A percentile compares a stretch with the other conserved stretches of the same genome.
Evolutionary conservation across 208 protist species (phyloP).

Genomic region (Spironucleus salmonicida): DNA sequence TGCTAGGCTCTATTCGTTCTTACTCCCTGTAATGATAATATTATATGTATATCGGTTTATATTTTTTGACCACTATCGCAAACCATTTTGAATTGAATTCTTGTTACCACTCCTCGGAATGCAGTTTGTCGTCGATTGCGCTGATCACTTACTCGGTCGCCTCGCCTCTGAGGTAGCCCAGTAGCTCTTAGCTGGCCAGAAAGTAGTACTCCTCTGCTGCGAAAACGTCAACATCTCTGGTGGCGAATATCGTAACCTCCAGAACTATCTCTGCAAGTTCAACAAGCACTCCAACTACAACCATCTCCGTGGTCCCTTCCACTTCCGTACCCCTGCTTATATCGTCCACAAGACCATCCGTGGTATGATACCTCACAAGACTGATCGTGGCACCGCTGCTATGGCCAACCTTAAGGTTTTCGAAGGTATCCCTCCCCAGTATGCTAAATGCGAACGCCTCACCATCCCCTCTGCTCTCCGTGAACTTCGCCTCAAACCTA

Average conservation of each 20-base stretch:
- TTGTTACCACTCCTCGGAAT: neutral
- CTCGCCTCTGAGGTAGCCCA: constrained; percentile 35
- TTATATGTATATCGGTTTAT: too few species aligned
- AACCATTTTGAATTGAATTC: neutral
- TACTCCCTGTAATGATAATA: too few species aligned
- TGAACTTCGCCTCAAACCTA: constrained; percentile 49
- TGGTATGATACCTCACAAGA: constrained; percentile 89
- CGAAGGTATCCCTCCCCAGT: constrained; percentile 68
- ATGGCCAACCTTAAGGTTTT: constrained; percentile 57
- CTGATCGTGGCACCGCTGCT: constrained; percentile 54
- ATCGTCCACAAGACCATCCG: constrained; percentile 80
- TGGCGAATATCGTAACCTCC: neutral
- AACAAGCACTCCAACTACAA: constrained; percentile 86
- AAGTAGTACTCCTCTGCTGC: constrained; percentile 31
- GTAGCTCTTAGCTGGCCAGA: constrained; percentile 15
- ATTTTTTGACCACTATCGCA: too few species aligned
- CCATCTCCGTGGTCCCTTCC: constrained; percentile 82
- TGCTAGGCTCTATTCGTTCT: too few species aligned
- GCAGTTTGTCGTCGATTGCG: constrained; percentile 31
- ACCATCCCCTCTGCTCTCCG: constrained; percentile 64
- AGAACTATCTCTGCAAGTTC: constrained; percentile 61
- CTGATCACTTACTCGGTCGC: constrained; percentile 33
- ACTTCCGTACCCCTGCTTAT: constrained; percentile 79
- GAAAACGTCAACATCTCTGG: constrained; percentile 31
- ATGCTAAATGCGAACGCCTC: constrained; percentile 63